Evolutionary conservation across 768 basidiomycete species (phyloP), one percentile per base, ranked within the genome.

Genomic region (Lactarius akahatsu): DNA sequence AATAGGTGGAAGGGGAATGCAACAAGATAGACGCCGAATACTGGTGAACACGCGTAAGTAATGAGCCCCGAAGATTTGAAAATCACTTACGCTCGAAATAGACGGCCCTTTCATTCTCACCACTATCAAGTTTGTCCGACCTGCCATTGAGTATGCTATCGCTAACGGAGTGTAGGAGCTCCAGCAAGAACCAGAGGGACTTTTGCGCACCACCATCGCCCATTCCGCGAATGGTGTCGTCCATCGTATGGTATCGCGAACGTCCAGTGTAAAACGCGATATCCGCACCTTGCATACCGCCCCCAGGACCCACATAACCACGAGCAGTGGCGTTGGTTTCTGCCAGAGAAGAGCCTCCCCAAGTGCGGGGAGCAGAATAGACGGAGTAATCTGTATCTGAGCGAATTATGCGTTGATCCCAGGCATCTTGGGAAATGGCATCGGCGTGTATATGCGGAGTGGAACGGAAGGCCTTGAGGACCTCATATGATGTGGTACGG

Each of bases 141-240:
- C 34, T n/a, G 60, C 5, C 23, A 38, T 87, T 82, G 30, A 88
- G 76, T 36, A 94, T 75, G 2, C 79, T 79, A 8, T 80, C 57
- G 9, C 86, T 89, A 0, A 86, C 84, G 3, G 80, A 84, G 59
- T 80, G 76, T 0, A 85, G 78, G 1, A 81, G 80, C 68, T 93
- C 89, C 83, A 94, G 83, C 87, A 92, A 90, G 3, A 85, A 81
- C 91, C 91, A 94, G 10, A 94, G 77, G 9, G 88, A 78, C 41
- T 77, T 81, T 69, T 81, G 79, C 15, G 81, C 79, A 0, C 86
- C 87, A 2, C 78, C 73, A 36, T 81, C 55, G 1, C 74, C 75
- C 71, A 80, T 86, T 59, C 83, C 83, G 8, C 87, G 79, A 54
- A 92, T 80, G 1, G 85, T 81, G 72, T 94, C 92, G 50, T 84